These are phyloP conservation scores for Pyrus betulifolia DNA, from an alignment of 306 rosid species.

Conservation along the genomic window DNA sequence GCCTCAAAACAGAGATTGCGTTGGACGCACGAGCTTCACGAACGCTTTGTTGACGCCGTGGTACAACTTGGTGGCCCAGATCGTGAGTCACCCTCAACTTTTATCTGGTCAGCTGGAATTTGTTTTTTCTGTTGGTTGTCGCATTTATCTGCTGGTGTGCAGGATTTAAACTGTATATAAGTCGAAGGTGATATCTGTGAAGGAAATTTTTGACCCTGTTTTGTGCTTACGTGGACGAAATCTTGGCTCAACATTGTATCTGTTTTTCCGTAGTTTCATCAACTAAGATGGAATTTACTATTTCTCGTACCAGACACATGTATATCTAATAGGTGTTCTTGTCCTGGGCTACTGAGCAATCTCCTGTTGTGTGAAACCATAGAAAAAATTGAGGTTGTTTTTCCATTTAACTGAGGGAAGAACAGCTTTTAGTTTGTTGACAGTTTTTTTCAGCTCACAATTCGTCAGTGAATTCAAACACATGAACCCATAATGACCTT, in stretches of 20 bases:
- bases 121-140: not conserved
- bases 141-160: slow-evolving; percentile 3
- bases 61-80: slow-evolving; percentile 99
- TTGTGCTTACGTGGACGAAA: not conserved
- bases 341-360: not conserved
- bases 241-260: not conserved
- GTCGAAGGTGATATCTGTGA: not conserved
- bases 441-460: not conserved
- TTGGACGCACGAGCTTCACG: slow-evolving; percentile 97
- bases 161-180: not conserved
- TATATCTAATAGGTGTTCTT: not conserved
- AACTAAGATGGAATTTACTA: not conserved
- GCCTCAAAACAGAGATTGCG: slow-evolving; percentile 83
- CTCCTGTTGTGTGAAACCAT: not conserved
- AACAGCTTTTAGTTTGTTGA: not conserved
- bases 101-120: slow-evolving; percentile 16
- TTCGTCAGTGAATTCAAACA: not conserved
- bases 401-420: not conserved
- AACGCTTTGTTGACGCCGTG: slow-evolving; percentile 93
- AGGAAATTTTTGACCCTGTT: not conserved
- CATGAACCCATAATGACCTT: not conserved
- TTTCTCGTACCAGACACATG: not conserved
- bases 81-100: slow-evolving; percentile 59
- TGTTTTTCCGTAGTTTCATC: not conserved
- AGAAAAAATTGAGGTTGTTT: not conserved